These are phyloP conservation scores for Rhizopogon vesiculosus DNA, from an alignment of 768 basidiomycete species.

Conservation along the genomic window DNA sequence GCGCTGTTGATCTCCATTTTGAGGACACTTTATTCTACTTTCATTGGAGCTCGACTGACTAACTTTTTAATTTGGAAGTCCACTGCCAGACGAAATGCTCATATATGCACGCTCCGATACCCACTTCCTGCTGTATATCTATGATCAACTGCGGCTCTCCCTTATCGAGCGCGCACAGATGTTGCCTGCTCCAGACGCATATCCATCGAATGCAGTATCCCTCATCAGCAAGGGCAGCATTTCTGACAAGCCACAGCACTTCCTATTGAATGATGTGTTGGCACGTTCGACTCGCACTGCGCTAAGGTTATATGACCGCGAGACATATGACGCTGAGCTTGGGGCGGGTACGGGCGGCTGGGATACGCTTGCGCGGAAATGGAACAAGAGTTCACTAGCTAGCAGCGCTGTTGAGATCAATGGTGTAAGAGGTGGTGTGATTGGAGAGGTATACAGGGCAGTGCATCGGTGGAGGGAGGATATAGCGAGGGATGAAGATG, in stretches of 20 bases:
- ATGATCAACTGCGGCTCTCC: conserved; percentile 84
- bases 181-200: conserved; percentile 33
- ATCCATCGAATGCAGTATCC: conserved; percentile 20
- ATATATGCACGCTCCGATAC: conserved; percentile 94
- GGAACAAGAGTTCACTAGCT: conserved; percentile 62
- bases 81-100: conserved; percentile 85
- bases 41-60: background rate
- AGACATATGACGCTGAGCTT: conserved; percentile 59
- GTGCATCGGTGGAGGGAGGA: conserved; percentile 84
- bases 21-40: background rate
- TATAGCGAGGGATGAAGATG: conserved; percentile 79
- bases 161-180: conserved; percentile 63
- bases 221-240: conserved; percentile 15
- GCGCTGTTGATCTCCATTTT: background rate
- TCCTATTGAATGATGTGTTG: conserved; percentile 61
- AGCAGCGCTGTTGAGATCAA: conserved; percentile 33
- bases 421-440: conserved; percentile 30
- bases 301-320: conserved; percentile 62
- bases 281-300: conserved; percentile 72
- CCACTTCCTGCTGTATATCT: conserved; percentile 90
- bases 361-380: conserved; percentile 74
- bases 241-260: conserved; percentile 22
- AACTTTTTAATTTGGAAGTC: conserved; percentile 33
- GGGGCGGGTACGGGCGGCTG: conserved; percentile 72
- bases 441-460: conserved; percentile 60